phyloP scores from a whole-genome alignment of 805 yeast genomes.

The Blastobotrys peoriensis region DNA sequence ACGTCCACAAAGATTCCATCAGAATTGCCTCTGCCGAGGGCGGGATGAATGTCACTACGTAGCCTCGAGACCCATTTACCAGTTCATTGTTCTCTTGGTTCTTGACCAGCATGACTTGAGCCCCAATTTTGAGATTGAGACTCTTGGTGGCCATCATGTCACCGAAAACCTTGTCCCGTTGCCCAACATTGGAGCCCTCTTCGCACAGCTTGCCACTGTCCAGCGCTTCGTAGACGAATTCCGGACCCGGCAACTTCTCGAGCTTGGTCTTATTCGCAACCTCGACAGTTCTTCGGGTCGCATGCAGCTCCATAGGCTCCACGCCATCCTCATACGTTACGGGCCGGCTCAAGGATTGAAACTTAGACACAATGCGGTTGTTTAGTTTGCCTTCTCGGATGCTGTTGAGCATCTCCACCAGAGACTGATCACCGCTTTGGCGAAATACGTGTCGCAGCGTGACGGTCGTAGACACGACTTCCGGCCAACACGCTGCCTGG shows the following conservation, averaged over 20 bases:
- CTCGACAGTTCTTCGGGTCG: conserved; percentile 80
- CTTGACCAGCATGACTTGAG: conserved; percentile 86
- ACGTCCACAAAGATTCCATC: background rate
- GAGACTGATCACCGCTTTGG: conserved; percentile 61
- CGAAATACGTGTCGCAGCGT: conserved; percentile 75
- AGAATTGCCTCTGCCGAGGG: conserved; percentile 8
- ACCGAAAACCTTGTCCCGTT: conserved; percentile 36
- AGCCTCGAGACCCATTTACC: conserved; percentile 89
- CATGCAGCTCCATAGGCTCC: conserved; percentile 81
- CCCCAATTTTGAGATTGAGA: conserved; percentile 66
- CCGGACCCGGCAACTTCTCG: conserved; percentile 42
- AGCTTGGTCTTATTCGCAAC: conserved; percentile 57
- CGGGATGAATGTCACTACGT: conserved; percentile 48
- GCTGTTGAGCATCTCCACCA: conserved; percentile 74
- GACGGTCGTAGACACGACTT: conserved; percentile 54
- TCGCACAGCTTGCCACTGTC: conserved; percentile 32
- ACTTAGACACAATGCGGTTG: conserved; percentile 40
- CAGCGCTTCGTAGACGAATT: conserved; percentile 38
- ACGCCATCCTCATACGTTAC: conserved; percentile 63
- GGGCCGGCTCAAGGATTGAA: conserved; percentile 48
- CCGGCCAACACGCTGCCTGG: conserved; percentile 66
- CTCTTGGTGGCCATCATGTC: conserved; percentile 64
- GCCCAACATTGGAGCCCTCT: conserved; percentile 9
- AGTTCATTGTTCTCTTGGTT: conserved; percentile 54
- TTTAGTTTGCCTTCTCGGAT: conserved; percentile 68